Evolutionary conservation across 2,329 filamentous ascomycete genomes (phyloP).

Genomic region (Ophiostoma quercus): DNA sequence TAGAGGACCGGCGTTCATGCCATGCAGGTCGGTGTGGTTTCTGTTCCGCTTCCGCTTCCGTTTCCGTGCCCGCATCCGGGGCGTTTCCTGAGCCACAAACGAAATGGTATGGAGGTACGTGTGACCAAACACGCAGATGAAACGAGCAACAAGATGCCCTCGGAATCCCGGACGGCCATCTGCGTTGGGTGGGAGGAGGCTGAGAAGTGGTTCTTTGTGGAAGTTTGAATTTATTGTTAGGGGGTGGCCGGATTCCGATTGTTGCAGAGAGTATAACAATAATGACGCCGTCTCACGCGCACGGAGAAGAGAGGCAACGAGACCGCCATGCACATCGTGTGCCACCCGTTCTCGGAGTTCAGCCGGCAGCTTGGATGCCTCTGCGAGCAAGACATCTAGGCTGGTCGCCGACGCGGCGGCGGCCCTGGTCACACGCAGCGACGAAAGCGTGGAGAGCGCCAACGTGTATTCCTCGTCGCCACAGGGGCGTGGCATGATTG

Average conservation of each 20-base stretch:
- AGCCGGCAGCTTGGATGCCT: conserved; percentile 16
- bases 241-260: neutral
- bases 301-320: conserved; percentile 22
- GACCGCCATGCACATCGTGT: conserved; percentile 12
- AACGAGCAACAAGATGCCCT: conserved; percentile 16
- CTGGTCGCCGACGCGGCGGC: neutral
- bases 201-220: neutral
- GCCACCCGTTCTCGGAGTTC: conserved; percentile 13
- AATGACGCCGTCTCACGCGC: conserved; percentile 17
- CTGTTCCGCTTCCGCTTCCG: neutral
- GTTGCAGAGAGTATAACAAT: neutral
- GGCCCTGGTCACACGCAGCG: neutral
- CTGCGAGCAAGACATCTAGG: conserved; percentile 14
- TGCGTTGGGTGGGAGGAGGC: neutral
- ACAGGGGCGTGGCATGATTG: conserved; percentile 17
- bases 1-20: neutral
- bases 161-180: neutral
- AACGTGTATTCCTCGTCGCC: conserved; percentile 15
- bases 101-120: conserved; percentile 15
- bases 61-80: neutral
- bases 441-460: conserved; percentile 17
- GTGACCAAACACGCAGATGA: conserved; percentile 19
- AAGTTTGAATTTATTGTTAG: neutral
- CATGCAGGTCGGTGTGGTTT: neutral
- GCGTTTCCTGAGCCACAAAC: neutral